Conservation (phyloP, 2,329 filamentous ascomycete genomes). For the Apiospora marii region DNA sequence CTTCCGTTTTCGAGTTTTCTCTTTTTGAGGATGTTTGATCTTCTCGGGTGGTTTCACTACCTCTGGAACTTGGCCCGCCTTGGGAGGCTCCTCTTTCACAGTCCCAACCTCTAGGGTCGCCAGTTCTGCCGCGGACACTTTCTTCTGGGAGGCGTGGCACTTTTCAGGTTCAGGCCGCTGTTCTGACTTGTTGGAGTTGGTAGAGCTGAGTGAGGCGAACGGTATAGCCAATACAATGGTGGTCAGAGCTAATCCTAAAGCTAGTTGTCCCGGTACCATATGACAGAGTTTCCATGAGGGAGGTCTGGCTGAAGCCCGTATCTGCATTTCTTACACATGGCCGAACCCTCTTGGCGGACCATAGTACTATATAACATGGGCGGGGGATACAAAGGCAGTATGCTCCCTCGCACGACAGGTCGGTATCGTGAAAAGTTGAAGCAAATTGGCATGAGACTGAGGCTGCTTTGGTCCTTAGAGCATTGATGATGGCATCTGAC, state of each 20-base stretch:
- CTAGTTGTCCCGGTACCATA: neutral
- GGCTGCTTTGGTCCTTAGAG: neutral
- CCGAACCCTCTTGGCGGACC: neutral
- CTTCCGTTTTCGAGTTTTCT: neutral
- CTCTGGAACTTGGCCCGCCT: neutral
- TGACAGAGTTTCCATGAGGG: neutral
- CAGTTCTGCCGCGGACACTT: neutral
- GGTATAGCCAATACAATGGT: neutral
- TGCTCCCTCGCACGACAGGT: neutral
- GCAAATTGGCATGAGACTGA: neutral
- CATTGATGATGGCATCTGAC: neutral
- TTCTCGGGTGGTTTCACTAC: neutral
- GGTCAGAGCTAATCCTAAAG: neutral
- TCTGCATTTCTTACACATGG: neutral
- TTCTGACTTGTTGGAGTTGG: neutral
- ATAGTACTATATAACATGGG: neutral
- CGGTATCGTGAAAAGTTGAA: neutral
- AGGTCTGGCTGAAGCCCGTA: neutral
- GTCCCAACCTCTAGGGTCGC: neutral
- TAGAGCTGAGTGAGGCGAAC: neutral
- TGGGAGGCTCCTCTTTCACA: neutral
- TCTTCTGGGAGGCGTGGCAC: neutral
- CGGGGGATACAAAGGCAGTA: neutral
- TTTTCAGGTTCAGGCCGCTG: neutral
- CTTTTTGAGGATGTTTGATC: neutral